Evolutionary conservation across 495 filamentous ascomycete species (phyloP), one percentile per base, ranked within the genome.

Genomic region (Xylona heveae): DNA sequence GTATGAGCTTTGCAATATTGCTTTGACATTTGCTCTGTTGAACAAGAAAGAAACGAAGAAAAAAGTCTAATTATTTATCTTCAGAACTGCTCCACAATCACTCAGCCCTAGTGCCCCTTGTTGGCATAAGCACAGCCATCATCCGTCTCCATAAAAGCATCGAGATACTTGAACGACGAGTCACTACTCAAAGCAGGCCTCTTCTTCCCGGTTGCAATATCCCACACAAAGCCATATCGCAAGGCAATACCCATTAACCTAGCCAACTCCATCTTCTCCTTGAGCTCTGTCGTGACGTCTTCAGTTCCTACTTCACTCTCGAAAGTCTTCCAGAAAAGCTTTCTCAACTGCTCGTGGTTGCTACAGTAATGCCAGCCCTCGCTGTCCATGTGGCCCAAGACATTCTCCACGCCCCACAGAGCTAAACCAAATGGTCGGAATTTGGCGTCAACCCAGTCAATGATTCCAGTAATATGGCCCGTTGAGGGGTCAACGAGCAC

Each of bases 211-310:
- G n/a, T n/a, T n/a, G n/a, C n/a, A n/a, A n/a, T n/a, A 42, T 71
- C 66, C 41, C 63, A 70, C 3, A 66, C 66, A 45, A 62, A 64
- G 9, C 68, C 66, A 45, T 61, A 53, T 66, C 68, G 71, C 13
- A 71, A 50, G 10, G 71, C 39, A 10, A 71, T 47, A 2, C 66
- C 66, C 24, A 68, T 30, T 34, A 56, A 43, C 24, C 62, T 48
- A 6, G 63, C 58, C 24, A 59, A 38, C 30, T 38, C 38, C 1
- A 63, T 50, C 4, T 46, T 51, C 24, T 50, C 37, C 15, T 42
- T 27, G n/a, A 46, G 19, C 2, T 30, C 28, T 8, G 32, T 9
- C 6, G 38, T 36, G 24, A 14, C 41, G 27, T 28, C 31, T 12
- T 64, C 32, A 19, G 51, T 51, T 4, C 55, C 57, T 5, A 61